These are phyloP conservation scores for Pseudozyma hubeiensis DNA, from an alignment of 1,284 basidiomycete genomes.

Conservation along the genomic window DNA sequence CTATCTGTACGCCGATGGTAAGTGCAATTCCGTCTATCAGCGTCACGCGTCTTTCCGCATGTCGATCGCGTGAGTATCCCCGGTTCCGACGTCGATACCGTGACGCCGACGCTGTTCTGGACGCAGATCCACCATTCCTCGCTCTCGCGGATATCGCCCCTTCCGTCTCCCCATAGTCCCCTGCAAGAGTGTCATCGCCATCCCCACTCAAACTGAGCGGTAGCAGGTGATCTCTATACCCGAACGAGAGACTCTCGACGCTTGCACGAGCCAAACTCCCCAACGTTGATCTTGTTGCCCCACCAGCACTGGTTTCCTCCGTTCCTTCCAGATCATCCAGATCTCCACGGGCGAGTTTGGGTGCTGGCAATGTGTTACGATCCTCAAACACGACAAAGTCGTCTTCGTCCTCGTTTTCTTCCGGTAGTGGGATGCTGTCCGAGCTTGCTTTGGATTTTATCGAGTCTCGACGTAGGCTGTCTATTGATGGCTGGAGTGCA, in stretches of 20 bases:
- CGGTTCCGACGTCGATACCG: slow-evolving; percentile 19
- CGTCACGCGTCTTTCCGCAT: slow-evolving; percentile 29
- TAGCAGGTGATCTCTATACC: slow-evolving; percentile 55
- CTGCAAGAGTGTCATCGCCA: slow-evolving; percentile 47
- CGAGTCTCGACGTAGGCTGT: neutral
- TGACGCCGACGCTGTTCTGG: slow-evolving; percentile 7
- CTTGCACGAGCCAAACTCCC: slow-evolving; percentile 35
- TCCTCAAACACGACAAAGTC: slow-evolving; percentile 58
- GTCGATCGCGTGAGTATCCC: slow-evolving; percentile 19
- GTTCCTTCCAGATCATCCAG: slow-evolving; percentile 20
- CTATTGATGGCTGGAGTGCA: slow-evolving; percentile 25
- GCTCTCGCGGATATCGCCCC: slow-evolving; percentile 25
- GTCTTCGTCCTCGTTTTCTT: slow-evolving; percentile 53
- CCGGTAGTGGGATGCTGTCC: slow-evolving; percentile 33
- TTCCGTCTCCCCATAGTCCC: slow-evolving; percentile 54
- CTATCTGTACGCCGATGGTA: slow-evolving; percentile 66
- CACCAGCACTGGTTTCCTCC: neutral
- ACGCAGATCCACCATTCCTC: neutral
- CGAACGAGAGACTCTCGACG: slow-evolving; percentile 55
- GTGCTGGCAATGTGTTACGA: slow-evolving; percentile 31
- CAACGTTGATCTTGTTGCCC: slow-evolving; percentile 3
- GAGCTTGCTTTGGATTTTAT: slow-evolving; percentile 26
- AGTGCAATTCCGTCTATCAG: slow-evolving; percentile 52
- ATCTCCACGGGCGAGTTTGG: slow-evolving; percentile 17
- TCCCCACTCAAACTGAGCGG: slow-evolving; percentile 55